Conservation (phyloP, 345 rosid genomes). For the thale cress (Arabidopsis thaliana) region TAIR10.1 NC_003070.9:11458501-11459000, state of each 20-base stretch:
- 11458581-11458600: conserved; percentile 38
- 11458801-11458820: not conserved
- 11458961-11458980: conserved; percentile 2
- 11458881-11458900: not conserved
- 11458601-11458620: not conserved
- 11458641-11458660: too few relatives aligned
- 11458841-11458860: conserved; percentile 6
- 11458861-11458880: conserved; percentile 22
- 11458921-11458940: conserved; percentile 5
- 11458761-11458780: conserved; percentile 8
- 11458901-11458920: not conserved
- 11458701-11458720: conserved; percentile 23
- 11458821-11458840: conserved; percentile 18
- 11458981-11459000: conserved; percentile 34
- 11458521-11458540: too few relatives aligned
- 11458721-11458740: conserved; percentile 35
- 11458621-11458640: conserved; percentile 5
- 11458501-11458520: too few relatives aligned
- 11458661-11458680: not conserved
- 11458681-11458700: conserved; percentile 36
- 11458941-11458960: conserved; percentile 25
- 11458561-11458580: too few relatives aligned
- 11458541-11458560: too few relatives aligned
- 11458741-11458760: not conserved
- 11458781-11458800: not conserved